Evolutionary conservation across 345 rosid species (phyloP).

Genomic region (Fremontodendron californicum): DNA sequence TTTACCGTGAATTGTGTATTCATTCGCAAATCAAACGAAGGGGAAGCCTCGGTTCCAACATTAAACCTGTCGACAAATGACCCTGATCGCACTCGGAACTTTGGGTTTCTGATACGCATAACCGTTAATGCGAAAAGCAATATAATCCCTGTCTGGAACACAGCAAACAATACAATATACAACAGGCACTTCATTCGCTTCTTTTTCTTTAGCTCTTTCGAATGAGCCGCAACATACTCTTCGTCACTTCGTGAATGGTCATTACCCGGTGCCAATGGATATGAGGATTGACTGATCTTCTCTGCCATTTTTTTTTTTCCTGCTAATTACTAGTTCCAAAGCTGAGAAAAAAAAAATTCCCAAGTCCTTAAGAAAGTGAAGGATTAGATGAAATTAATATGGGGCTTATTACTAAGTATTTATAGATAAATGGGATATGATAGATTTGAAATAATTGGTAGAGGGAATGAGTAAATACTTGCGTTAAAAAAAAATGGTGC

Average conservation of each 20-base stretch:
- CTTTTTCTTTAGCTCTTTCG: not conserved
- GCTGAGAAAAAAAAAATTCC: not conserved
- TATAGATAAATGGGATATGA: not conserved
- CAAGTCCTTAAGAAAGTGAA: not conserved
- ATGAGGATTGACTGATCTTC: not conserved
- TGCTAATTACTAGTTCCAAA: not conserved
- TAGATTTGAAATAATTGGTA: not conserved
- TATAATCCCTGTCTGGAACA: conserved; percentile 11
- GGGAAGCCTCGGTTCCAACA: not conserved
- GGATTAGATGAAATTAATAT: not conserved
- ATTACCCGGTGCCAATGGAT: not conserved
- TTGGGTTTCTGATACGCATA: not conserved
- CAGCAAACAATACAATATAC: not conserved
- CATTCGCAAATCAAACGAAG: conserved; percentile 4
- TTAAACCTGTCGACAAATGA: not conserved
- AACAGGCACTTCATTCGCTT: conserved; percentile 10
- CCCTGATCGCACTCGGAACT: not conserved
- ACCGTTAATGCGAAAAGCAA: not conserved
- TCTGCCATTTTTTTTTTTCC: not conserved
- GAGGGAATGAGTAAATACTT: not conserved
- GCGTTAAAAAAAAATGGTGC: not conserved
- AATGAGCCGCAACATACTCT: not conserved
- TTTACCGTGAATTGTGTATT: not conserved
- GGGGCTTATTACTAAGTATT: not conserved
- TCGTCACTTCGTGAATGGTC: not conserved